phyloP scores from a whole-genome alignment of 2,329 filamentous ascomycete species.

The Hypoxylon sp. region DNA sequence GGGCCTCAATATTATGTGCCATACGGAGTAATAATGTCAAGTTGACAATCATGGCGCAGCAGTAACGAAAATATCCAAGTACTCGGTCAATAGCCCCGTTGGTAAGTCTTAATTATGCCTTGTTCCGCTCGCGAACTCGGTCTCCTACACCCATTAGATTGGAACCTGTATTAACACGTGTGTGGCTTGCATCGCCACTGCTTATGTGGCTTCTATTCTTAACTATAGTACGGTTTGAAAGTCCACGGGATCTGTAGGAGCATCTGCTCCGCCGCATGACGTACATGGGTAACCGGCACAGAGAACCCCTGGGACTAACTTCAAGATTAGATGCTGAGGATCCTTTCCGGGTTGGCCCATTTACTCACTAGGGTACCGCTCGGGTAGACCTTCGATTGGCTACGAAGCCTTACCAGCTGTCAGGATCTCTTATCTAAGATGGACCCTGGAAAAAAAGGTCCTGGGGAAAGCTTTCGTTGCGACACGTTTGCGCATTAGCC shows the following conservation, averaged over 20 bases:
- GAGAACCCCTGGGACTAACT: slow-evolving; percentile 9
- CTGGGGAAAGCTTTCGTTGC: slow-evolving; percentile 15
- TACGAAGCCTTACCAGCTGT: slow-evolving; percentile 24
- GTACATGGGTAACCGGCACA: slow-evolving; percentile 6
- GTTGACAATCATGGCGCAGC: slow-evolving; percentile 1
- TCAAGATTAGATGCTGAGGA: slow-evolving; percentile 18
- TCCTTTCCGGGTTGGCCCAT: slow-evolving; percentile 1
- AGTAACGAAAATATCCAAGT: neutral
- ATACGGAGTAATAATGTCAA: slow-evolving; percentile 20
- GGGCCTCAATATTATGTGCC: neutral
- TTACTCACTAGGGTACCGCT: slow-evolving; percentile 1
- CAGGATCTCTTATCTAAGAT: slow-evolving; percentile 25
- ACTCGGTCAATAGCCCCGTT: neutral
- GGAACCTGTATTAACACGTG: neutral
- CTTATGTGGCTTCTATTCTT: neutral
- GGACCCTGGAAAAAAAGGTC: slow-evolving; percentile 10
- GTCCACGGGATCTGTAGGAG: slow-evolving; percentile 19
- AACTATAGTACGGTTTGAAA: neutral
- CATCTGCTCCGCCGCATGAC: slow-evolving; percentile 31
- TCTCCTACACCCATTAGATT: neutral
- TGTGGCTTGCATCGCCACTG: neutral
- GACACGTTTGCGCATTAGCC: slow-evolving; percentile 10
- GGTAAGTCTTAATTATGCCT: neutral
- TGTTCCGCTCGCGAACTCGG: neutral
- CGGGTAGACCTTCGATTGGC: slow-evolving; percentile 18